These are phyloP conservation scores for Cetradonia linearis DNA, from an alignment of 495 filamentous ascomycete genomes.

Conservation along the genomic window DNA sequence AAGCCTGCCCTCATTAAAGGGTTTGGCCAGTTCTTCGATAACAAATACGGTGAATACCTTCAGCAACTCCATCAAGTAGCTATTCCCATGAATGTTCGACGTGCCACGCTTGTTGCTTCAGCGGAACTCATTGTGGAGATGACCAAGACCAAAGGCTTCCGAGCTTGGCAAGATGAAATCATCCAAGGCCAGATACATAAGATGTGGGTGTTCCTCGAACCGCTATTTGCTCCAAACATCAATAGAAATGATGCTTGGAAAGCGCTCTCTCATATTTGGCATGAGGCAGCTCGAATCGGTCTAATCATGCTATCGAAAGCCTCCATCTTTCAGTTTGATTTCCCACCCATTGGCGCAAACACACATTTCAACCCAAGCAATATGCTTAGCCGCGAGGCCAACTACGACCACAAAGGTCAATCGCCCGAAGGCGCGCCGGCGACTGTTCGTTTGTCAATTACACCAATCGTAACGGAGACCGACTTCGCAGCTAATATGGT, in stretches of 20 bases:
- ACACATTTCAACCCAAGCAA: constrained; percentile 26
- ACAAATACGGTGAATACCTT: constrained; percentile 20
- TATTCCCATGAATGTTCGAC: constrained; percentile 19
- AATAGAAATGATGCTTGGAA: constrained; percentile 18
- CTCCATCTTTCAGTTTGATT: constrained; percentile 25
- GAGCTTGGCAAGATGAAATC: constrained; percentile 17
- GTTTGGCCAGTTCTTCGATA: constrained; percentile 10
- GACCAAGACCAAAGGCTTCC: constrained; percentile 22
- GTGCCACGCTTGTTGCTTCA: constrained; percentile 19
- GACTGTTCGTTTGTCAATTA: constrained; percentile 14
- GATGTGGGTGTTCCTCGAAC: constrained; percentile 23
- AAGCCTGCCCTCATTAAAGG: constrained; percentile 9
- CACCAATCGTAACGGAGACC: constrained; percentile 13
- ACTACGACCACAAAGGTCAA: background rate
- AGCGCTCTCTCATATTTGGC: constrained; percentile 21
- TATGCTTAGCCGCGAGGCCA: constrained; percentile 27
- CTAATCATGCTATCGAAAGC: constrained; percentile 24
- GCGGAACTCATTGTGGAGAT: constrained; percentile 16
- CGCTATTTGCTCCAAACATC: constrained; percentile 20
- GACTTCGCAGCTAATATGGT: constrained; percentile 10
- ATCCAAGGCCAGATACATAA: constrained; percentile 15
- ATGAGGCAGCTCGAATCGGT: constrained; percentile 26
- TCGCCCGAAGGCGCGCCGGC: background rate
- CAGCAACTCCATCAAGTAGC: constrained; percentile 15
- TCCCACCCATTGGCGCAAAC: constrained; percentile 21